A percentile compares a stretch with the other conserved stretches of the same genome.
phyloP scores from a whole-genome alignment of 169 alveolate genomes.

The Condylostoma magnum region DNA sequence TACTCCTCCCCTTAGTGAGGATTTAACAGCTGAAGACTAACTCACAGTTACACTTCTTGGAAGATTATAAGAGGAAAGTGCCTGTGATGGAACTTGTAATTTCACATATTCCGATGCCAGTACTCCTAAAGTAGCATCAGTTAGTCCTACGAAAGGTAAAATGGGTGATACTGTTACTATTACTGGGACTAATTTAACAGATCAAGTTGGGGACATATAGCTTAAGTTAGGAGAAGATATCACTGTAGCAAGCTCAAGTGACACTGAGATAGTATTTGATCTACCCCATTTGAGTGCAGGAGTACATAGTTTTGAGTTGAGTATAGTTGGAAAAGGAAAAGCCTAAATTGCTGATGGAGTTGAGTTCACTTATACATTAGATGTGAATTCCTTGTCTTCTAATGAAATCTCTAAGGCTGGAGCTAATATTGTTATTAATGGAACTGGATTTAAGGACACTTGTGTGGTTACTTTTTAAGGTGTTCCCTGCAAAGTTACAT shows the following conservation, averaged over 20 bases:
- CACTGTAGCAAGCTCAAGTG: neutral
- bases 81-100: no score
- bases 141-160: no score
- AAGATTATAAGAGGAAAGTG: neutral
- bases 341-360: neutral
- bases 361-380: neutral
- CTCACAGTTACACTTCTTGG: no score
- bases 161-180: no score
- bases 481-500: neutral
- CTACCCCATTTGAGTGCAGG: neutral
- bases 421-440: neutral
- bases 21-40: no score
- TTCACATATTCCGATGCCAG: no score
- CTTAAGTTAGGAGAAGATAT: neutral
- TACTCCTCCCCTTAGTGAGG: no score
- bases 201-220: neutral
- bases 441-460: neutral
- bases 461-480: neutral
- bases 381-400: neutral
- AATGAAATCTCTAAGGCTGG: constrained; percentile 26
- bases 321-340: constrained; percentile 6
- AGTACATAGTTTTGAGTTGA: neutral
- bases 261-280: neutral
- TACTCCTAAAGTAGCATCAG: no score
- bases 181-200: no score